A percentile compares a stretch with the other conserved stretches of the same genome.
Evolutionary conservation across 2,329 filamentous ascomycete species (phyloP).

Genomic region (Aspergillus nomiae): DNA sequence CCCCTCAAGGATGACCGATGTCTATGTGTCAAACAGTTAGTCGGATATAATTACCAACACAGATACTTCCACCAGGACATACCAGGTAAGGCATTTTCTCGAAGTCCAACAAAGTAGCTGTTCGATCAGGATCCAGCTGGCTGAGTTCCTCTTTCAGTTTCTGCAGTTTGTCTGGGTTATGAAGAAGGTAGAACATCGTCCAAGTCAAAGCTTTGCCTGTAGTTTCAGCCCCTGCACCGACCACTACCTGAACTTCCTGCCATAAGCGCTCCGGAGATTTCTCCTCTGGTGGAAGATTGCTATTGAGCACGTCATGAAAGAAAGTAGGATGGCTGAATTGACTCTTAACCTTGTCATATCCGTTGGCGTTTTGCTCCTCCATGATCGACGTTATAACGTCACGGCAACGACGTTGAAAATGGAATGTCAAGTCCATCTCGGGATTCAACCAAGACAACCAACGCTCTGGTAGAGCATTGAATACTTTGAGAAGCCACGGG

Average conservation of each 20-base stretch:
- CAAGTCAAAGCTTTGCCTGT: conserved; percentile 12
- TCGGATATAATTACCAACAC: background rate
- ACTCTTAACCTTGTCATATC: conserved; percentile 6
- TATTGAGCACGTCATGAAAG: conserved; percentile 34
- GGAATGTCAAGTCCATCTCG: conserved; percentile 15
- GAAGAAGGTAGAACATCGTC: conserved; percentile 14
- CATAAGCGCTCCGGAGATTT: conserved; percentile 35
- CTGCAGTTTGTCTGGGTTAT: conserved; percentile 17
- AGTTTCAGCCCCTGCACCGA: conserved; percentile 31
- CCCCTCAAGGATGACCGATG: conserved; percentile 31
- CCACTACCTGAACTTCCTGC: conserved; percentile 32
- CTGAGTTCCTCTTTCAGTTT: conserved; percentile 24
- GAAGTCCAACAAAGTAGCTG: conserved; percentile 23
- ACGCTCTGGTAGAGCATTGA: conserved; percentile 6
- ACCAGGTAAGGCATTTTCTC: conserved; percentile 34
- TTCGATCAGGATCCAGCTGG: conserved; percentile 13
- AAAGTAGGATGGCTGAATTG: conserved; percentile 23
- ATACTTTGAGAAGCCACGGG: conserved; percentile 14
- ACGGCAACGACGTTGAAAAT: conserved; percentile 19
- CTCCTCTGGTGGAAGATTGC: conserved; percentile 30
- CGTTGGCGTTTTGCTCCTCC: conserved; percentile 17
- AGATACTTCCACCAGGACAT: background rate
- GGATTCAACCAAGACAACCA: conserved; percentile 8
- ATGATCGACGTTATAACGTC: conserved; percentile 12
- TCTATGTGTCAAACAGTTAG: conserved; percentile 12